Conservation (phyloP, 23 red algal genomes). For the Gracilaria vermiculophylla region DNA sequence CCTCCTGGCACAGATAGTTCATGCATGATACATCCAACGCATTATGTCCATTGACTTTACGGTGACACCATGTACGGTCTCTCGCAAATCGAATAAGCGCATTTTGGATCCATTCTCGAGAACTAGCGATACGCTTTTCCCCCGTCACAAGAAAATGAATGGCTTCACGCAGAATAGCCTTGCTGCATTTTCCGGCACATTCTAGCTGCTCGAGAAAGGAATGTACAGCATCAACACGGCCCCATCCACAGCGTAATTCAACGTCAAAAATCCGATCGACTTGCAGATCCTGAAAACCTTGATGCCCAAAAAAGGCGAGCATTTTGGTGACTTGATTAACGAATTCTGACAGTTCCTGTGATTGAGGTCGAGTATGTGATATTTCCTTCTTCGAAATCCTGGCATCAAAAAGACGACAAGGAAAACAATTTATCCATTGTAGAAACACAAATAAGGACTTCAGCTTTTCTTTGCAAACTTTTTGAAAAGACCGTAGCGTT, state of each 20-base stretch:
- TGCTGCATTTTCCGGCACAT: not conserved
- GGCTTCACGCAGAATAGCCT: not conserved
- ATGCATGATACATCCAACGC: not conserved
- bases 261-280: not conserved
- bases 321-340: not conserved
- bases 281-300: not conserved
- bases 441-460: constrained; percentile 5
- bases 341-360: not conserved
- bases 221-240: not conserved
- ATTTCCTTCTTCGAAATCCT: not conserved
- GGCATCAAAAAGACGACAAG: constrained; percentile 20
- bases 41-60: not conserved
- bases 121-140: too few relatives aligned
- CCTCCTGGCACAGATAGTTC: not conserved
- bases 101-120: constrained; percentile 21
- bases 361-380: not conserved
- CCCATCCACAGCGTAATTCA: constrained; percentile 52
- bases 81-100: not conserved
- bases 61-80: not conserved
- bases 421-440: constrained; percentile 24
- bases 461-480: not conserved
- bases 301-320: not conserved
- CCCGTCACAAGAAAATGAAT: constrained; percentile 34
- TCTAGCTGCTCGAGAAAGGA: not conserved
- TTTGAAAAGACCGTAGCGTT: not conserved